Base-by-base conservation (phyloP, 1,139 yeast species). In the Pichia sp. region DNA sequence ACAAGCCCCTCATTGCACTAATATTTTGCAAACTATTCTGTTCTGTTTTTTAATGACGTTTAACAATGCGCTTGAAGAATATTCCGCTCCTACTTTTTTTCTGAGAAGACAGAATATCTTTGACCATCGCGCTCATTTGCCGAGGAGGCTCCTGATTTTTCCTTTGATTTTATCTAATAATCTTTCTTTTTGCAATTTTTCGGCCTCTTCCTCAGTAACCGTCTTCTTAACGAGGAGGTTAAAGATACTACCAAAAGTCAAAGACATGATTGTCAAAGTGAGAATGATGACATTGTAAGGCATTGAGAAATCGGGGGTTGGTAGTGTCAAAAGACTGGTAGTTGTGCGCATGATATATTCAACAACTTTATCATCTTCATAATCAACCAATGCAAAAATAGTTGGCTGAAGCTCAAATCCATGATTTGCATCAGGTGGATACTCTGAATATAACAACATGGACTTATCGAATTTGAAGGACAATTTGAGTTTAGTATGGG, bases 271-370 rank as follows among this genome's bases (percentile, higher is more conserved):
- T 0, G 98, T 93, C 18, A 96, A 85, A 0, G 97, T 85, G 45
- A 93, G 67, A 33, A 93, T 93, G 42, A 93, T 91, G 32, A 93
- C 99, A 53, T 93, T 93, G 57, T 93, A 93, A 2, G 98, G 98
- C 99, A 93, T 93, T 42, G 95, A 84, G 59, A 93, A 93, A 63
- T 93, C 99, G 0, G 99, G 99, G 0, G 97, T 93, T 2, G 98
- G 96, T 35, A 93, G 68, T 0, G 94, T 77, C 33, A 93, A 66
- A 40, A 93, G 64, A 37, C 88, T 69, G 30, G 96, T 83, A 1
- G 96, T 77, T 1, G 97, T 86, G 52, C 98, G 70, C 42, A 80
- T 57, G 34, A 76, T 72, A 49, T 84, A 85, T n/a, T 48, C 40
- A 1, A 58, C 44, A 3, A 63, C 62, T n/a, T 53, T 49, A 12